phyloP scores from a whole-genome alignment of 148 eudicot genomes.

The Vaccinium vitisidaea region DNA sequence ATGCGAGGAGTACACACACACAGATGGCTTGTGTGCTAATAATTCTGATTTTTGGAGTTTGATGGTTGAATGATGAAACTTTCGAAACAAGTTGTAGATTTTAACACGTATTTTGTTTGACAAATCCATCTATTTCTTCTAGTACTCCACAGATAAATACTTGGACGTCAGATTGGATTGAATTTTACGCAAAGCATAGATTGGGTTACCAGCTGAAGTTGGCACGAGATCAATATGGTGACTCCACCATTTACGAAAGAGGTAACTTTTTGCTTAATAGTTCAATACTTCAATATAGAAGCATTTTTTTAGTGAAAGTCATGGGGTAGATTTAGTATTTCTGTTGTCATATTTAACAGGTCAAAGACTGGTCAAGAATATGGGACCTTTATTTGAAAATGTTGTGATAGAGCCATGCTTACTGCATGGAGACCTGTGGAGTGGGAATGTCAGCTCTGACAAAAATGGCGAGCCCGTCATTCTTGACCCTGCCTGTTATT shows the following conservation, averaged over 20 bases:
- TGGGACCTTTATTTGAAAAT: conserved; percentile 69
- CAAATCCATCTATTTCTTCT: conserved; percentile 19
- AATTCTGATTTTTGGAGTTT: background rate
- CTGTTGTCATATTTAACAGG: conserved; percentile 44
- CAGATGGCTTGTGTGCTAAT: background rate
- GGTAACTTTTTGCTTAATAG: conserved; percentile 37
- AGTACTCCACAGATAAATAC: conserved; percentile 95
- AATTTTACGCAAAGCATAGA: conserved; percentile 79
- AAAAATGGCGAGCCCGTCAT: conserved; percentile 88
- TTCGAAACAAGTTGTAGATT: background rate
- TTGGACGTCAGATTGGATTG: conserved; percentile 95
- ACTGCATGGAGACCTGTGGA: conserved; percentile 97
- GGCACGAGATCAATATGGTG: conserved; percentile 82
- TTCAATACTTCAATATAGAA: background rate
- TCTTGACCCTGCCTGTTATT: conserved; percentile 97
- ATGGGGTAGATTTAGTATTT: background rate
- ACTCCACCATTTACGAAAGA: conserved; percentile 83
- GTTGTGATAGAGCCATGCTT: conserved; percentile 82
- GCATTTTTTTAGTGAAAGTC: background rate
- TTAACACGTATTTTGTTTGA: background rate
- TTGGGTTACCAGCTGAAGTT: conserved; percentile 86
- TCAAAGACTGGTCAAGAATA: conserved; percentile 69
- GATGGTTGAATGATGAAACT: conserved; percentile 6
- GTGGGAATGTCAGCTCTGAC: conserved; percentile 90
- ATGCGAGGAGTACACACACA: background rate